Base-by-base conservation (phyloP, 148 eudicot genomes). In the Silene latifolia region DNA sequence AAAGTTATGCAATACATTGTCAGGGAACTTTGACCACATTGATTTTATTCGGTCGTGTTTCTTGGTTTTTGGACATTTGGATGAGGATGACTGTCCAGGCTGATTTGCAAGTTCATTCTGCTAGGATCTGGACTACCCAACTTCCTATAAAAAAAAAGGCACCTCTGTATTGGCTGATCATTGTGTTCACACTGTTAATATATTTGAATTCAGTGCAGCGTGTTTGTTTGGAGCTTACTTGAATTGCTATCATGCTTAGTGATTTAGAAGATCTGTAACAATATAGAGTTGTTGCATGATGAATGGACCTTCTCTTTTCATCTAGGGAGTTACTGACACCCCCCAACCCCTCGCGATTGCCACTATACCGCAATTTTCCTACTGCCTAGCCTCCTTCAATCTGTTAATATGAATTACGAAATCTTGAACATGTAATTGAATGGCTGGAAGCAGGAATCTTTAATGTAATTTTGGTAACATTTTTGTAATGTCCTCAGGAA, bases 401-500 rank as follows among this genome's bases (percentile, higher is more conserved):
- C 17, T 70, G 72, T 25, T 68, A 1, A 21, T 69, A 46, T 47
- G 32, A n/a, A n/a, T n/a, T n/a, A n/a, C n/a, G n/a, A 47, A 17
- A 69, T 46, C 71, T 64, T 64, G 68, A 64, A 67, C 24, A 67
- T 47, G 5, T 44, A 13, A 12, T 12, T 46, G 57, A 47, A 68
- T 44, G 11, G 27, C 19, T 23, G 9, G 54, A 42, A 70, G 46
- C 56, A 46, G 3, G 19, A 39, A 70, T 44, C 71, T 23, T 66
- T 35, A 23, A 46, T 46, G 25, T 29, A 42, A 23, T 72, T 39
- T 72, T 67, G 15, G 8, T 51, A 51, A 51, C n/a, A 4, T 76
- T 24, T 46, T 81, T 47, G 62, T 76, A 56, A 46, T 80, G 19
- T 7, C 1, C 25, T 15, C 72, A 47, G 35, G 53, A 44, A 59